Conservation (phyloP, 495 filamentous ascomycete genomes). For the Aspergillus sparsus region DNA sequence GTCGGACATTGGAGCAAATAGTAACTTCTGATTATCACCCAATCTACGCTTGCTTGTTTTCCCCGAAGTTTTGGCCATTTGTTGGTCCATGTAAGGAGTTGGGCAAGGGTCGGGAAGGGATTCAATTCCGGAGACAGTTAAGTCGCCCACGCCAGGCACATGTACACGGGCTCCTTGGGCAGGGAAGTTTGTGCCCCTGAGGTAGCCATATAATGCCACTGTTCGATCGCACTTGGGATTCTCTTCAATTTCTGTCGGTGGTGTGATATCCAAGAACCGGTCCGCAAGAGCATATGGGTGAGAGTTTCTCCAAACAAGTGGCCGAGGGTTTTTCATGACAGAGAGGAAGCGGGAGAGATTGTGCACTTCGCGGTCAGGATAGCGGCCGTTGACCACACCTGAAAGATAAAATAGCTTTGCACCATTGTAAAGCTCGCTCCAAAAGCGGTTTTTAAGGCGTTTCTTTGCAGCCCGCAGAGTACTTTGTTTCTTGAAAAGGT, state of each 20-base stretch:
- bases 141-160: conserved; percentile 91
- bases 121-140: conserved; percentile 81
- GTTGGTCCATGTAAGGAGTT: conserved; percentile 87
- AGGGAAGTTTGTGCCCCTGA: conserved; percentile 94
- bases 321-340: conserved; percentile 98
- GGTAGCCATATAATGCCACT: conserved; percentile 88
- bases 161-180: conserved; percentile 85
- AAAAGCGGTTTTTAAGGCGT: conserved; percentile 90
- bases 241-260: conserved; percentile 84
- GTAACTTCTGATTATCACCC: conserved; percentile 92
- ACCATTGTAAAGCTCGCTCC: conserved; percentile 94
- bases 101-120: conserved; percentile 91
- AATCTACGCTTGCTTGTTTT: conserved; percentile 74
- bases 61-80: conserved; percentile 74
- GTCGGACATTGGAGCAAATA: conserved; percentile 97
- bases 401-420: conserved; percentile 96
- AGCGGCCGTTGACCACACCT: conserved; percentile 92
- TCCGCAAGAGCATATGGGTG: conserved; percentile 94
- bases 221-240: conserved; percentile 86
- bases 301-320: conserved; percentile 92
- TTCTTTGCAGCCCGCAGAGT: conserved; percentile 90
- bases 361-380: conserved; percentile 94
- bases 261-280: conserved; percentile 90
- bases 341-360: conserved; percentile 92
- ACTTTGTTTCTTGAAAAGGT: conserved; percentile 91